These are phyloP conservation scores for Trichophyton benhamiae DNA, from an alignment of 2,329 filamentous ascomycete species.

Conservation along the genomic window DNA sequence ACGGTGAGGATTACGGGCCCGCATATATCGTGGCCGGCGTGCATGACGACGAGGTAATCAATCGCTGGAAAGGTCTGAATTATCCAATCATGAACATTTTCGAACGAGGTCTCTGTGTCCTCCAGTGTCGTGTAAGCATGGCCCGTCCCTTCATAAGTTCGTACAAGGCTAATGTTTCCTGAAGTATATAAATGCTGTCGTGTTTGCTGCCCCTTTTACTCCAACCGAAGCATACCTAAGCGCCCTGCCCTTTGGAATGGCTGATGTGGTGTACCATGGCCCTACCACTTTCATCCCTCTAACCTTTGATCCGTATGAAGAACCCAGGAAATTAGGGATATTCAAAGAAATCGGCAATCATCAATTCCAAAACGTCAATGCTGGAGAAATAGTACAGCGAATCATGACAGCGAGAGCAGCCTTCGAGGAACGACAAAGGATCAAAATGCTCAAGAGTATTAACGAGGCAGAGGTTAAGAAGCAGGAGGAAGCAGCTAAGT, in stretches of 20 bases:
- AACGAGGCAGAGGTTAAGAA: constrained; percentile 55
- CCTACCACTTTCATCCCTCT: constrained; percentile 76
- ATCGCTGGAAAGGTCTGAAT: constrained; percentile 92
- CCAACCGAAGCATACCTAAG: constrained; percentile 68
- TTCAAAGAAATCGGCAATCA: constrained; percentile 69
- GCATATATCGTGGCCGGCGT: constrained; percentile 86
- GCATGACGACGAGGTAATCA: constrained; percentile 90
- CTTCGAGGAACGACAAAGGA: constrained; percentile 83
- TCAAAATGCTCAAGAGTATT: constrained; percentile 76
- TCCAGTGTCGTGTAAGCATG: constrained; percentile 70
- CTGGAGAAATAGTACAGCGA: constrained; percentile 76
- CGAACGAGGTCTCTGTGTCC: constrained; percentile 84
- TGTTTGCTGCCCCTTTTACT: constrained; percentile 83
- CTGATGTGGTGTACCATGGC: constrained; percentile 85
- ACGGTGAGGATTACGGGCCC: constrained; percentile 62
- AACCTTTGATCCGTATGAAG: constrained; percentile 69
- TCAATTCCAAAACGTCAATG: constrained; percentile 76
- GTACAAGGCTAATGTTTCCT: constrained; percentile 7
- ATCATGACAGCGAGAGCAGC: constrained; percentile 77
- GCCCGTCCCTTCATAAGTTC: constrained; percentile 2
- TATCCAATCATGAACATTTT: constrained; percentile 99
- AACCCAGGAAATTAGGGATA: constrained; percentile 69
- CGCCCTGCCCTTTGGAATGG: constrained; percentile 59
- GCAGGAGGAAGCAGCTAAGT: constrained; percentile 39
- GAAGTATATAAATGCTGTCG: constrained; percentile 72